Evolutionary conservation across 495 filamentous ascomycete genomes (phyloP).

Genomic region (Glutinoglossum americanum): DNA sequence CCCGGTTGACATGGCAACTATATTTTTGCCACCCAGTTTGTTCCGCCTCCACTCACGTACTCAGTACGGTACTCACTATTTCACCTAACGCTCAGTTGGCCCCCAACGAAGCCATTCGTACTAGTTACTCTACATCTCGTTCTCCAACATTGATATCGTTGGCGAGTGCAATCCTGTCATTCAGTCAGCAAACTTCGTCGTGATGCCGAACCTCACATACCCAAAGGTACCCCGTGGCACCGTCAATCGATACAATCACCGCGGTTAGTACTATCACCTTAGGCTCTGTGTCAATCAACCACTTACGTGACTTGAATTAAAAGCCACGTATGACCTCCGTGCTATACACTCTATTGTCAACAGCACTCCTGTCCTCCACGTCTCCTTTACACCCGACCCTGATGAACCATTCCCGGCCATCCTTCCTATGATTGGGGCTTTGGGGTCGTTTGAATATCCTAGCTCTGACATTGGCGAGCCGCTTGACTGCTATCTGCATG

Average conservation of each 20-base stretch:
- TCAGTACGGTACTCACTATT: no score
- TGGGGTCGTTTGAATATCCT: conserved; percentile 47
- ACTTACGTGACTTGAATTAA: conserved; percentile 1
- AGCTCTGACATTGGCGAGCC: conserved; percentile 39
- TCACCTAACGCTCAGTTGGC: no score
- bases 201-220: conserved; percentile 1
- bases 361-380: conserved; percentile 50
- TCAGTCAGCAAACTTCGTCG: background rate
- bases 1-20: no score
- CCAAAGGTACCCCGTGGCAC: conserved; percentile 31
- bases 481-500: conserved; percentile 70
- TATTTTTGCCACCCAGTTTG: no score
- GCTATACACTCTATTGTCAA: conserved; percentile 72
- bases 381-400: conserved; percentile 47
- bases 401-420: conserved; percentile 51
- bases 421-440: conserved; percentile 76
- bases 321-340: conserved; percentile 46
- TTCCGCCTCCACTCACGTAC: no score
- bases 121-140: no score
- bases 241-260: conserved; percentile 45
- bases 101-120: no score
- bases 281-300: background rate
- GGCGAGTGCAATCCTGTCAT: no score
- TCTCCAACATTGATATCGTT: no score
- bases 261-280: conserved; percentile 25